These are phyloP conservation scores for Dothidotthia symphoricarpi DNA, from an alignment of 2,329 filamentous ascomycete genomes.

Conservation along the genomic window DNA sequence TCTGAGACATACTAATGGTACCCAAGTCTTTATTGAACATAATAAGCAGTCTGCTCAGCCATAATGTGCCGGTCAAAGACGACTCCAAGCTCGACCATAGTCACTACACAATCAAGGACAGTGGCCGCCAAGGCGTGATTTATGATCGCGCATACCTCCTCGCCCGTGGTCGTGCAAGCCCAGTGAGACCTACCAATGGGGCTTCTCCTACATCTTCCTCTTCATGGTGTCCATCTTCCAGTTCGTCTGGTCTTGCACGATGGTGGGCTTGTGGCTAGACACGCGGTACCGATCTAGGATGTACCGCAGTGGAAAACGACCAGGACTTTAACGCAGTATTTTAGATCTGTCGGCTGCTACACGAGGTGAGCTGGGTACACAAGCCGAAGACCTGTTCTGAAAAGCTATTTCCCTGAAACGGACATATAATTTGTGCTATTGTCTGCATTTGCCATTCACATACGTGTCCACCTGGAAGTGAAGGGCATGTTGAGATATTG, in stretches of 20 bases:
- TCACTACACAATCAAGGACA: too few species aligned
- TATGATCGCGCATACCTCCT: slow-evolving; percentile 22
- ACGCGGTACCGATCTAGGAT: slow-evolving; percentile 27
- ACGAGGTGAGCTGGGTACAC: slow-evolving; percentile 26
- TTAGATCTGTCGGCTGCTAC: slow-evolving; percentile 30
- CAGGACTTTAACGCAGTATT: slow-evolving; percentile 29
- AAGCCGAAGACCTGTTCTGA: slow-evolving; percentile 20
- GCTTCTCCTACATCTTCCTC: slow-evolving; percentile 38
- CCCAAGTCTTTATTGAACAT: too few species aligned
- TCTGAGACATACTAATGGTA: too few species aligned
- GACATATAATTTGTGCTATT: too few species aligned
- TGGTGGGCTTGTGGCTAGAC: slow-evolving; percentile 37
- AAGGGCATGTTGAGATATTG: too few species aligned
- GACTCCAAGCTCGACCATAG: too few species aligned
- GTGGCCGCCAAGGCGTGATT: slow-evolving; percentile 14
- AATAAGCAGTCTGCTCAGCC: neutral
- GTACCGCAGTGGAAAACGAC: slow-evolving; percentile 30
- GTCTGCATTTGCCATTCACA: too few species aligned
- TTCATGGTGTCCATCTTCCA: slow-evolving; percentile 38
- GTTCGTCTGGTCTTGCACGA: slow-evolving; percentile 35
- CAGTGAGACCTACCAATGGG: slow-evolving; percentile 36
- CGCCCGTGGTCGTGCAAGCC: slow-evolving; percentile 30
- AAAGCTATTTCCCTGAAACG: too few species aligned
- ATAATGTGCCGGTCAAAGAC: too few species aligned
- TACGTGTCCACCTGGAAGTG: too few species aligned